phyloP scores from a whole-genome alignment of 2,329 filamentous ascomycete species.

The Cordyceps sp. region DNA sequence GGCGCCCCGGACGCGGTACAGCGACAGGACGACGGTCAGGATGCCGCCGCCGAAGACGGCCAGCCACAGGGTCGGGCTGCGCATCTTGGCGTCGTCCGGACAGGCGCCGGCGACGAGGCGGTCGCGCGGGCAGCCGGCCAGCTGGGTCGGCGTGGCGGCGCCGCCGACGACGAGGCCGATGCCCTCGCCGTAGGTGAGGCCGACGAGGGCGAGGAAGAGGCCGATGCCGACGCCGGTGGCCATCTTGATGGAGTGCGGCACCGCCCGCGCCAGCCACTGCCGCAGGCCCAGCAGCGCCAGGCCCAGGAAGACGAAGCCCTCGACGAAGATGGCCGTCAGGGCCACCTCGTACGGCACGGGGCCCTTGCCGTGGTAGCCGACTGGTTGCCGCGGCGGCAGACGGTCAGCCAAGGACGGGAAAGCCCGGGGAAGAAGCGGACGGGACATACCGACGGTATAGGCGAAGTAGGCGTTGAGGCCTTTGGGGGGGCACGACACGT shows the following conservation, averaged over 20 bases:
- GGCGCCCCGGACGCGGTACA: conserved; percentile 76
- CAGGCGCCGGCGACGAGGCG: conserved; percentile 37
- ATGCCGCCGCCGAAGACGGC: conserved; percentile 78
- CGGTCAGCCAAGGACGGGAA: too few species aligned
- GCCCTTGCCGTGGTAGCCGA: conserved; percentile 60
- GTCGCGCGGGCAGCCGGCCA: conserved; percentile 51
- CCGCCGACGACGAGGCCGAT: conserved; percentile 63
- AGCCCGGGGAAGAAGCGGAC: conserved; percentile 6
- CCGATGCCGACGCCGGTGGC: conserved; percentile 77
- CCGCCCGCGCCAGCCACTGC: conserved; percentile 74
- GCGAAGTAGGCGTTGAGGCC: conserved; percentile 76
- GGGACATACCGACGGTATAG: conserved; percentile 35
- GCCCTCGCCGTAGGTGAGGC: conserved; percentile 64
- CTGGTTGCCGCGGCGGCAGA: conserved; percentile 13
- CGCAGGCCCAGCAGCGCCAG: conserved; percentile 68
- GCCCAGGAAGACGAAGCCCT: conserved; percentile 71
- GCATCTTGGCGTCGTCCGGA: conserved; percentile 53
- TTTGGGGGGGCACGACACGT: conserved; percentile 3
- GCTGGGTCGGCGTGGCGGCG: conserved; percentile 49
- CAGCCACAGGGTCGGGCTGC: conserved; percentile 70
- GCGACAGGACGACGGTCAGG: conserved; percentile 63
- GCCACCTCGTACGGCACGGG: conserved; percentile 59
- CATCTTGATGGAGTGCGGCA: conserved; percentile 72
- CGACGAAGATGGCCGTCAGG: conserved; percentile 74
- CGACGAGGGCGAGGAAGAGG: conserved; percentile 62